These are phyloP conservation scores for Termitomyces sp. DNA, from an alignment of 1,284 basidiomycete species.

Conservation along the genomic window DNA sequence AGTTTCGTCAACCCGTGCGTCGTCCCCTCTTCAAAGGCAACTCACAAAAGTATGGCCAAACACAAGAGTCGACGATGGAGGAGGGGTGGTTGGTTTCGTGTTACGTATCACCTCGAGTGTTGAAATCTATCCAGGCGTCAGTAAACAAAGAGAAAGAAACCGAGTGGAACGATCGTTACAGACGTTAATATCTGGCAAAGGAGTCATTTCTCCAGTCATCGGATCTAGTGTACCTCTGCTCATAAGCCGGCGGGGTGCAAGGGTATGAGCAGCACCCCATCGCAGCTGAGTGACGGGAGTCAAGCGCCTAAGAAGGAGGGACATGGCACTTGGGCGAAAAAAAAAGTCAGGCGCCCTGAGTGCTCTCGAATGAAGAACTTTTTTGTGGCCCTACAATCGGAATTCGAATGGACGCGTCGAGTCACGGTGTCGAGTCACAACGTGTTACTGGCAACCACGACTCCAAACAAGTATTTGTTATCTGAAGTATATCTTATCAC, in stretches of 20 bases:
- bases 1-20: background rate
- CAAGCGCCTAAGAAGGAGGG: conserved; percentile 13
- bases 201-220: conserved; percentile 18
- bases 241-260: conserved; percentile 10
- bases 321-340: conserved; percentile 10
- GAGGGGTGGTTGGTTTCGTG: conserved; percentile 16
- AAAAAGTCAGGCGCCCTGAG: background rate
- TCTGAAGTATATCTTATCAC: too few relatives aligned
- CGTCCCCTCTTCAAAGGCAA: background rate
- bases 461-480: too few relatives aligned
- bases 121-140: conserved; percentile 13
- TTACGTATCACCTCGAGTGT: conserved; percentile 17
- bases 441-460: too few relatives aligned
- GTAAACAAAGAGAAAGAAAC: background rate
- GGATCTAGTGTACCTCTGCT: conserved; percentile 12
- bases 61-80: conserved; percentile 19
- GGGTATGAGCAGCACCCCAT: conserved; percentile 13
- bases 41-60: conserved; percentile 23
- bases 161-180: background rate
- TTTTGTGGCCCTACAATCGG: background rate
- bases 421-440: conserved; percentile 1
- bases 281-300: conserved; percentile 5
- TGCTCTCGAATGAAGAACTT: background rate
- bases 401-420: background rate
- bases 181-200: conserved; percentile 20